Evolutionary conservation across 202 grass and related monocot genomes (phyloP).

Genomic region (Setaria italica): DNA sequence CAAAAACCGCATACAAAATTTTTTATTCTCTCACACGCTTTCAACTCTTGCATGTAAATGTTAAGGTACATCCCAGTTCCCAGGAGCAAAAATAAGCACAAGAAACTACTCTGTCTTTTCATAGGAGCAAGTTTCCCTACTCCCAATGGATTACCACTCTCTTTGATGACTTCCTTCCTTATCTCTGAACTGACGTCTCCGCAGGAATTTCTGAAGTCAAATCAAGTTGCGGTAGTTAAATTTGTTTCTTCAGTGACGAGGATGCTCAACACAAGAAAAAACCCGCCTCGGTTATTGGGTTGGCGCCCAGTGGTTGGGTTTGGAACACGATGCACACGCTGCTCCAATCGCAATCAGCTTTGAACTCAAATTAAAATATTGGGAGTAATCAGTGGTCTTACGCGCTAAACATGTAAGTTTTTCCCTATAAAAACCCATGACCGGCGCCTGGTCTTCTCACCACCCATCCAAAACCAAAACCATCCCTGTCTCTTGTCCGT

Average conservation of each 20-base stretch:
- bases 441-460: background rate
- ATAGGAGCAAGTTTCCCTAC: background rate
- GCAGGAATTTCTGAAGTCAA: background rate
- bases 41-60: no score
- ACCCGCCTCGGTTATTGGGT: background rate
- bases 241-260: background rate
- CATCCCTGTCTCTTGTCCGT: background rate
- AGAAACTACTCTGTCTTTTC: background rate
- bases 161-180: background rate
- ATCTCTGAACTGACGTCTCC: background rate
- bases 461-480: background rate
- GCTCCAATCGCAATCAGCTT: background rate
- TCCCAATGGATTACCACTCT: background rate
- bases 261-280: background rate
- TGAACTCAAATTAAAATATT: background rate
- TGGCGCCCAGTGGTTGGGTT: background rate
- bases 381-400: background rate
- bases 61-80: no score
- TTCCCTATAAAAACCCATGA: conserved; percentile 37
- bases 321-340: conserved; percentile 1
- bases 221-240: background rate
- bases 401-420: conserved; percentile 10
- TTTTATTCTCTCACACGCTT: no score
- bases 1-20: no score
- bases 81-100: background rate